Evolutionary conservation across 805 yeast species (phyloP), one percentile per base, ranked within the genome.

Genomic region (Myxozyma geophila): DNA sequence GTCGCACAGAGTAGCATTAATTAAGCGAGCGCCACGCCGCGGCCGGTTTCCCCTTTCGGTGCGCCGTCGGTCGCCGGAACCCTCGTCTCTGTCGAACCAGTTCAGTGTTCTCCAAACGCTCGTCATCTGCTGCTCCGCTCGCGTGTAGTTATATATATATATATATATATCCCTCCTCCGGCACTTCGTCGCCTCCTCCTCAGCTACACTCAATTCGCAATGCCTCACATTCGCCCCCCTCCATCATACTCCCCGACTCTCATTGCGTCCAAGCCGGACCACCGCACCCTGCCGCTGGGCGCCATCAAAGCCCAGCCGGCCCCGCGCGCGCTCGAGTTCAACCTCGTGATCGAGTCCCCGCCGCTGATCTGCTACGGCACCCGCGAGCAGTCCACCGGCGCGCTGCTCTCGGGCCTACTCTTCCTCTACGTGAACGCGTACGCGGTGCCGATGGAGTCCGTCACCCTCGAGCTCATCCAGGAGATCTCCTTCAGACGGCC

Each of bases 311-410:
- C 50, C 52, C 19, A 33, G 8, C 50, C 39, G 21, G 41, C 53
- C n/a, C 52, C 50, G 37, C 59, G 67, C 21, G 82, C 83, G 0
- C 74, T 83, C 40, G 79, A 82, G 40, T 75, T 90, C 12, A 73
- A 85, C 0, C 81, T 92, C 40, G 80, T 81, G 44, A 79, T 95
- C 23, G 99, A 95, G 73, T 87, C 96, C 1, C 98, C 98, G 0
- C 99, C 99, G 0, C 81, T 92, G 44, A 84, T 90, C 52, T 77
- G 95, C 60, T 93, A 89, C 72, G 99, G 99, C 0, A 76, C 82
- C 0, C 88, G 92, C 2, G 75, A 77, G 8, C 95, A 90, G 63
- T 86, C 95, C 1, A 82, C 96, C 0, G 99, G 99, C 0, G 88
- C 96, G 5, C 81, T 93, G 28, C 78, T 95, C 40, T 85, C 92